Evolutionary conservation across 192 early-diverging fungal species (phyloP).

Genomic region (Gaertneriomyces sp.): DNA sequence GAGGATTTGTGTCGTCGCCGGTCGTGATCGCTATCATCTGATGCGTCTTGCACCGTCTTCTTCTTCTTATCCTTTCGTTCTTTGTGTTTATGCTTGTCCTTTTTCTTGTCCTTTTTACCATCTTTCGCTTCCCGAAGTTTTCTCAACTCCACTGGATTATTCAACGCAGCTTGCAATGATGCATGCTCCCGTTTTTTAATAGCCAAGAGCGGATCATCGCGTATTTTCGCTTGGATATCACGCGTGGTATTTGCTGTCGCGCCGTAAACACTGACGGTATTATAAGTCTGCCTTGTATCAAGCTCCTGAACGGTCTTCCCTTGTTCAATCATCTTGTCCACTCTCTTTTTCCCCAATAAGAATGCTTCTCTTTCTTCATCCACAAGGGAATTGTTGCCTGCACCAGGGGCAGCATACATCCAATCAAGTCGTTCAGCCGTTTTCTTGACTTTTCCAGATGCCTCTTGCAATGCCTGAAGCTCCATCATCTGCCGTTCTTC

Average conservation of each 20-base stretch:
- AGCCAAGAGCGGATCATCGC: constrained; percentile 87
- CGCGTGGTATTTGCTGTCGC: constrained; percentile 68
- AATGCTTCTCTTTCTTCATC: constrained; percentile 81
- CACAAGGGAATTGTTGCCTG: constrained; percentile 34
- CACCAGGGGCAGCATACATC: constrained; percentile 88
- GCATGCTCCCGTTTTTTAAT: constrained; percentile 87
- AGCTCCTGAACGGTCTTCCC: constrained; percentile 43
- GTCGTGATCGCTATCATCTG: not conserved
- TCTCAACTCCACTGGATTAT: constrained; percentile 67
- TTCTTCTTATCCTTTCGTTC: constrained; percentile 40
- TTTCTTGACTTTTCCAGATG: constrained; percentile 44
- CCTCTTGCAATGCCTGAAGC: constrained; percentile 72
- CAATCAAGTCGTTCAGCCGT: constrained; percentile 79
- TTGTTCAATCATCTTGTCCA: constrained; percentile 58
- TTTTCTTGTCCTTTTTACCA: constrained; percentile 44
- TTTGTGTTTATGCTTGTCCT: constrained; percentile 48
- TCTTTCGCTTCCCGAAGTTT: constrained; percentile 45
- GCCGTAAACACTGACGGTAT: constrained; percentile 37
- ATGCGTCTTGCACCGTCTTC: constrained; percentile 11
- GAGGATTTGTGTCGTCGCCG: no score
- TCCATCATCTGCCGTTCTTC: constrained; percentile 89
- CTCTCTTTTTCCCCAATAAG: constrained; percentile 82
- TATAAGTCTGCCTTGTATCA: constrained; percentile 3
- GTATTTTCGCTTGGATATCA: constrained; percentile 77
- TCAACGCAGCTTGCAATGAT: constrained; percentile 68